Conservation (phyloP, 192 early-diverging fungal species). For the Lunasporangiospora selenospora region DNA sequence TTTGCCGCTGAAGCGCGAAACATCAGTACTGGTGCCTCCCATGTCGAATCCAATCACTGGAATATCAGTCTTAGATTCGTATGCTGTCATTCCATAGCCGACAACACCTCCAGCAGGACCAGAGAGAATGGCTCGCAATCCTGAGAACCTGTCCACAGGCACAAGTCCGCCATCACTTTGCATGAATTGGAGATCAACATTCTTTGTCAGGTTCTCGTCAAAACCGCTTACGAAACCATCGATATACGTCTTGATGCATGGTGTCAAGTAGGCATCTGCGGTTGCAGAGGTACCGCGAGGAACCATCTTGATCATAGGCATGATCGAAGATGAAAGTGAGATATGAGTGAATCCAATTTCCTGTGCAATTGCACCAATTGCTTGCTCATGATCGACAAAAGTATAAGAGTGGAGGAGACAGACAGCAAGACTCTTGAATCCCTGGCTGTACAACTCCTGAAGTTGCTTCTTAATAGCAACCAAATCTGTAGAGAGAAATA, state of each 20-base stretch:
- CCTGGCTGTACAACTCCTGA: slow-evolving; percentile 63
- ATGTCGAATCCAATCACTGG: slow-evolving; percentile 98
- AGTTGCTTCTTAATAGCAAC: slow-evolving; percentile 63
- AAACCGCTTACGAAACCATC: slow-evolving; percentile 89
- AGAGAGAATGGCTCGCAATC: slow-evolving; percentile 90
- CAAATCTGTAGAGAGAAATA: slow-evolving; percentile 56
- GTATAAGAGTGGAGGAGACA: slow-evolving; percentile 96
- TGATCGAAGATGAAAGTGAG: slow-evolving; percentile 78
- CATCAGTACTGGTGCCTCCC: slow-evolving; percentile 93
- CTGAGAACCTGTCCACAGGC: slow-evolving; percentile 84
- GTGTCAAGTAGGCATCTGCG: slow-evolving; percentile 95
- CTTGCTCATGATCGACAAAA: slow-evolving; percentile 84
- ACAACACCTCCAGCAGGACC: slow-evolving; percentile 97
- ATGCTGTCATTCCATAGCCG: slow-evolving; percentile 66
- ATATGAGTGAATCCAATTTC: slow-evolving; percentile 87
- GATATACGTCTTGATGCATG: slow-evolving; percentile 87
- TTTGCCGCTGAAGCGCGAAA: slow-evolving; percentile 87
- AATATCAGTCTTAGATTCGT: slow-evolving; percentile 47
- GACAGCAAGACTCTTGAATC: slow-evolving; percentile 87
- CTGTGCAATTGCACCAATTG: slow-evolving; percentile 68
- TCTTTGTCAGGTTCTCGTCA: slow-evolving; percentile 67
- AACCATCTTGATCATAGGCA: slow-evolving; percentile 96
- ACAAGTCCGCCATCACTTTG: slow-evolving; percentile 96
- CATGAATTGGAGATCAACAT: slow-evolving; percentile 88
- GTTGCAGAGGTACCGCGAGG: slow-evolving; percentile 90